These are phyloP conservation scores for Diplodia mutila DNA, from an alignment of 2,329 filamentous ascomycete species.

Conservation along the genomic window DNA sequence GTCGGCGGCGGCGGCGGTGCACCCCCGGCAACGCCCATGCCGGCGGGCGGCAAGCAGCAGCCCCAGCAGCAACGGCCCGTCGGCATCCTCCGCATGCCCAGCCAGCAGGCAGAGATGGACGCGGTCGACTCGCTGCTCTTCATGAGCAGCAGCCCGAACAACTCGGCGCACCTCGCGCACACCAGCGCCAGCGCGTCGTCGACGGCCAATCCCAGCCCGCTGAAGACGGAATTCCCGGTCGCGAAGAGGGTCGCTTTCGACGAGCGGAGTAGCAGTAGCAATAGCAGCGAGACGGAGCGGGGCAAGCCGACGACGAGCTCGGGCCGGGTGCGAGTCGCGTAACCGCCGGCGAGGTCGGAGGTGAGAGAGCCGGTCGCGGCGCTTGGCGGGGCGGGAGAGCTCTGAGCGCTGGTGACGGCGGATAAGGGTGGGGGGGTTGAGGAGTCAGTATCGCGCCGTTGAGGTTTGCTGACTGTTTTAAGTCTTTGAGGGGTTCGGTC, in stretches of 20 bases:
- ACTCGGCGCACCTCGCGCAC: slow-evolving; percentile 54
- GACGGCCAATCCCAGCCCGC: slow-evolving; percentile 35
- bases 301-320: background rate
- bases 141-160: slow-evolving; percentile 78
- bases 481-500: background rate
- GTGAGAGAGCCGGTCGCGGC: slow-evolving; percentile 7
- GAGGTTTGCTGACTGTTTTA: background rate
- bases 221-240: slow-evolving; percentile 34
- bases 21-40: slow-evolving; percentile 36
- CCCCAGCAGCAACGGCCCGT: slow-evolving; percentile 34
- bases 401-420: no score
- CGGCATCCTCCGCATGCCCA: slow-evolving; percentile 68
- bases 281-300: slow-evolving; percentile 2
- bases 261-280: slow-evolving; percentile 15
- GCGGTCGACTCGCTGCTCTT: slow-evolving; percentile 80
- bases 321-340: background rate
- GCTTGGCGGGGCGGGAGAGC: background rate
- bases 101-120: slow-evolving; percentile 75
- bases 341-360: slow-evolving; percentile 4
- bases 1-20: slow-evolving; percentile 28
- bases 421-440: no score
- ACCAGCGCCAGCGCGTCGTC: slow-evolving; percentile 1
- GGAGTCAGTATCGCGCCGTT: background rate
- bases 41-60: slow-evolving; percentile 33
- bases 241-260: slow-evolving; percentile 26